phyloP scores from a whole-genome alignment of 129 eudicot genomes.

The Artemisia tridentata region DNA sequence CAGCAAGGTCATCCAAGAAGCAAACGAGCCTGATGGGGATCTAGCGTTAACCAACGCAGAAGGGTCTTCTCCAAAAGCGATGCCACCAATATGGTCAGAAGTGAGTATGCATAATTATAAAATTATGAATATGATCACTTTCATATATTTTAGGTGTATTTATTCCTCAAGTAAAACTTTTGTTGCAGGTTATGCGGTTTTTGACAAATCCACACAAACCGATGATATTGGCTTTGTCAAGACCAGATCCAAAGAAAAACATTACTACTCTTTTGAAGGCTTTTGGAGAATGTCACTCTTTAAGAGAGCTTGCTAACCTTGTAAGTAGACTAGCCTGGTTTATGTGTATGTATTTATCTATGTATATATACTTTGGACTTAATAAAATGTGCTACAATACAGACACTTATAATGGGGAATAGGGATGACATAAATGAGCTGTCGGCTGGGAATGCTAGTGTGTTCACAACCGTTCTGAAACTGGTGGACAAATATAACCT shows the following conservation, averaged over 20 bases:
- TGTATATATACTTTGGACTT: not conserved
- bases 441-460: constrained; percentile 71
- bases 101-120: constrained; percentile 39
- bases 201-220: constrained; percentile 97
- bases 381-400: constrained; percentile 17
- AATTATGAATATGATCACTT: not conserved
- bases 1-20: constrained; percentile 79
- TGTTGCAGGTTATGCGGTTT: constrained; percentile 73
- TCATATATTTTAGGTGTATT: not conserved
- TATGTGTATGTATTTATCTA: not conserved
- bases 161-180: not conserved
- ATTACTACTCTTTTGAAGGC: constrained; percentile 86
- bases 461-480: constrained; percentile 77
- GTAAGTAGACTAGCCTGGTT: constrained; percentile 42
- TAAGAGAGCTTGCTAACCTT: constrained; percentile 90
- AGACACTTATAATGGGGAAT: constrained; percentile 95
- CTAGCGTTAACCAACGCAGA: constrained; percentile 50
- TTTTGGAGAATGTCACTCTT: constrained; percentile 89
- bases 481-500: constrained; percentile 79
- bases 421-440: constrained; percentile 90
- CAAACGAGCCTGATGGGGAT: constrained; percentile 61
- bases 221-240: constrained; percentile 85
- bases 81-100: constrained; percentile 81
- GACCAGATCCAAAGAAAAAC: constrained; percentile 93
- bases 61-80: constrained; percentile 68